phyloP scores from a whole-genome alignment of 2,329 filamentous ascomycete species.

The Aurifilum marmelostoma region DNA sequence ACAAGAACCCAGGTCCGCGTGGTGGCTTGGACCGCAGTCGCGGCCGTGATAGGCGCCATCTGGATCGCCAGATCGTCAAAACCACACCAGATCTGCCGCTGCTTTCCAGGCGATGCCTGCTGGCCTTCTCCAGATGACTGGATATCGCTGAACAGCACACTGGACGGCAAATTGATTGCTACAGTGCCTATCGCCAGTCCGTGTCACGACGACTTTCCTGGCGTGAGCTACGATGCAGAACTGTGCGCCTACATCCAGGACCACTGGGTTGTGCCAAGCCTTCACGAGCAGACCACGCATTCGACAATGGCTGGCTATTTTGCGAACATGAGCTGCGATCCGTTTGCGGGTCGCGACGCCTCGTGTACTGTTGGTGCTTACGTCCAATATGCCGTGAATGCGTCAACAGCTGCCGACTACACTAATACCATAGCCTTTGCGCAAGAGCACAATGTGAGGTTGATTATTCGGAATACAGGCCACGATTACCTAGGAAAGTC shows the following conservation, averaged over 20 bases:
- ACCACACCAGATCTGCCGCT: constrained; percentile 42
- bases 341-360: constrained; percentile 40
- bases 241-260: constrained; percentile 28
- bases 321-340: constrained; percentile 36
- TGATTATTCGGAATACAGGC: constrained; percentile 54
- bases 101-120: constrained; percentile 53
- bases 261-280: constrained; percentile 17
- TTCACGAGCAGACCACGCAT: constrained; percentile 22
- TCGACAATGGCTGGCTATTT: constrained; percentile 32
- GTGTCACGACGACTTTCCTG: constrained; percentile 46
- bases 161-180: constrained; percentile 53
- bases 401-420: constrained; percentile 32
- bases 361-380: constrained; percentile 44
- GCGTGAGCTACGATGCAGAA: constrained; percentile 21
- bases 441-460: constrained; percentile 45
- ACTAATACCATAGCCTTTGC: constrained; percentile 40
- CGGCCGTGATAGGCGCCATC: constrained; percentile 5
- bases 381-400: constrained; percentile 38
- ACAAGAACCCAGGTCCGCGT: background rate
- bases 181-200: constrained; percentile 46
- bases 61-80: constrained; percentile 1
- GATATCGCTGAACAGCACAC: constrained; percentile 52
- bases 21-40: background rate
- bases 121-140: constrained; percentile 55
- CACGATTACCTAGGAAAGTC: constrained; percentile 56